Conservation (phyloP, 2,329 filamentous ascomycete species). For the Colletotrichum magnum region DNA sequence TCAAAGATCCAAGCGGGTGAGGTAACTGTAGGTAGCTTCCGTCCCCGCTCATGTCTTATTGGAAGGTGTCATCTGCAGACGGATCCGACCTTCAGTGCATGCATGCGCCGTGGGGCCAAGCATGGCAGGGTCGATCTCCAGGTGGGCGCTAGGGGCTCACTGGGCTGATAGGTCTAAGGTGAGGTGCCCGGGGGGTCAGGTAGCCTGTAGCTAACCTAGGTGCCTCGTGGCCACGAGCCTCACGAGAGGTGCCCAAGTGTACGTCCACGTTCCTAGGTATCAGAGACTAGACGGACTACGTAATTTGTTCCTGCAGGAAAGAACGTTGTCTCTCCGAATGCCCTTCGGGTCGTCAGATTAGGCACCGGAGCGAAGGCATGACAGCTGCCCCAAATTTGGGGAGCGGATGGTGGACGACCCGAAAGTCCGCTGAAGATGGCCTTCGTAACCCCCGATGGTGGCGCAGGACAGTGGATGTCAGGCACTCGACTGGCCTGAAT, state of each 20-base stretch:
- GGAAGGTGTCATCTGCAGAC: slow-evolving; percentile 42
- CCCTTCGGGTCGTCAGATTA: slow-evolving; percentile 15
- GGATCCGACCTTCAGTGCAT: slow-evolving; percentile 39
- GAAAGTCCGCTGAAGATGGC: slow-evolving; percentile 31
- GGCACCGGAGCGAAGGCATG: slow-evolving; percentile 18
- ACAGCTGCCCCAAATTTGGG: neutral
- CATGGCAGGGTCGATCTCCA: slow-evolving; percentile 22
- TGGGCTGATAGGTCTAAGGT: neutral
- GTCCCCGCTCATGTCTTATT: slow-evolving; percentile 37
- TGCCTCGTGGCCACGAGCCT: slow-evolving; percentile 15
- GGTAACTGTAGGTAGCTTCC: slow-evolving; percentile 21
- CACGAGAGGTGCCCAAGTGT: neutral
- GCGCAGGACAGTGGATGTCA: slow-evolving; percentile 29
- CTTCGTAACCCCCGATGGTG: slow-evolving; percentile 9
- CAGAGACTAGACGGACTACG: neutral
- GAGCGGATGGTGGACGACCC: slow-evolving; percentile 20
- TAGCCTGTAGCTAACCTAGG: neutral
- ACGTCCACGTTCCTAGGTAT: neutral
- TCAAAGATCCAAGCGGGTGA: slow-evolving; percentile 7
- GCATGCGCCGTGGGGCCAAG: slow-evolving; percentile 33
- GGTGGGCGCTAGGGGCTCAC: neutral
- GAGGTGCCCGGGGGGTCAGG: too few relatives aligned
- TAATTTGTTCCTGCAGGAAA: neutral
- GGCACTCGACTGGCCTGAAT: slow-evolving; percentile 23
- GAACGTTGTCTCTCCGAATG: neutral